phyloP scores from a whole-genome alignment of 2,329 filamentous ascomycete genomes.

The Lasiodiplodia citricola region DNA sequence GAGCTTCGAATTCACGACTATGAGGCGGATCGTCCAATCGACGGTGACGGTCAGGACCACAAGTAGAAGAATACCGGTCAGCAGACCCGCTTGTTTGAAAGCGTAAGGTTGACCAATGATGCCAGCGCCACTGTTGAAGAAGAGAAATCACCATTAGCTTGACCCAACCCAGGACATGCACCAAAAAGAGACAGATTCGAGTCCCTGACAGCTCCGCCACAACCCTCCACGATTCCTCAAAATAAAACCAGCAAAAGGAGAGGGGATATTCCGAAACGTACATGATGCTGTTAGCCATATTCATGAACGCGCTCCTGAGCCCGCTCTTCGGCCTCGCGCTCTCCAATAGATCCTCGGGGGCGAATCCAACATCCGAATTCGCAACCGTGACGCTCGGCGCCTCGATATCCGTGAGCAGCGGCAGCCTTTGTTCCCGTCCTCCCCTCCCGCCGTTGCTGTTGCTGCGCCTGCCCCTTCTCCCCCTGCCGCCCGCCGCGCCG shows the following conservation, averaged over 20 bases:
- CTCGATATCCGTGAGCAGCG: conserved; percentile 81
- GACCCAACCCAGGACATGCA: neutral
- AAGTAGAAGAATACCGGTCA: conserved; percentile 79
- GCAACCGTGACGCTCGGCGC: conserved; percentile 78
- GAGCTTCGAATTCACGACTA: conserved; percentile 96
- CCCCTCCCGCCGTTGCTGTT: conserved; percentile 43
- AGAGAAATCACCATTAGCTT: neutral
- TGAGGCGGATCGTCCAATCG: conserved; percentile 97
- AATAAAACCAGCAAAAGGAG: neutral
- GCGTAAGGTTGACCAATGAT: conserved; percentile 89
- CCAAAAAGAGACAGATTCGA: neutral
- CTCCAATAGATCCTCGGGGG: conserved; percentile 64
- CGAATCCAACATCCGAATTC: conserved; percentile 60
- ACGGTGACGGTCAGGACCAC: conserved; percentile 80
- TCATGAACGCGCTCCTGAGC: conserved; percentile 92
- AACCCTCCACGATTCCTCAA: neutral
- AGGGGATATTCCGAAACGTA: conserved; percentile 33
- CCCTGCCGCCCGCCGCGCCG: conserved; percentile 28
- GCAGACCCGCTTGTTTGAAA: conserved; percentile 87
- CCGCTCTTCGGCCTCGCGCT: conserved; percentile 79
- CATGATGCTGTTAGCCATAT: conserved; percentile 99
- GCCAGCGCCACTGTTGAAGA: conserved; percentile 59
- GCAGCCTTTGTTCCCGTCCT: conserved; percentile 58
- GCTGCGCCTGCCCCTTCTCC: conserved; percentile 36
- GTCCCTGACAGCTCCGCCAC: neutral